A percentile compares a stretch with the other conserved stretches of the same genome.
phyloP scores from a whole-genome alignment of 2,329 filamentous ascomycete species.

The Xylaria sp. region DNA sequence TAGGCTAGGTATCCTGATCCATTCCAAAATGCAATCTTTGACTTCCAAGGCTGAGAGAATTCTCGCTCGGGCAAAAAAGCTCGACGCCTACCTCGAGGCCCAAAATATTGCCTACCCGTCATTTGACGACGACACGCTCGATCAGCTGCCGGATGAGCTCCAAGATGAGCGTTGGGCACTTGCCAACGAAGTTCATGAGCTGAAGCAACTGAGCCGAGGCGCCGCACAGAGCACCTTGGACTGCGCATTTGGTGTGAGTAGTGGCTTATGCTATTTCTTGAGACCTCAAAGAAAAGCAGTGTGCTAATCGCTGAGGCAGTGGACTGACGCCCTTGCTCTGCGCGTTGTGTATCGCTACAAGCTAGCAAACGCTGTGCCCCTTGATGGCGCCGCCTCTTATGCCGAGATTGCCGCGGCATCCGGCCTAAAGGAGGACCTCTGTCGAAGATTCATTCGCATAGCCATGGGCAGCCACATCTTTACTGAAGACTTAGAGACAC shows the following conservation, averaged over 20 bases:
- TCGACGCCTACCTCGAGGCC: constrained; percentile 32
- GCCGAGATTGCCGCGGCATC: constrained; percentile 31
- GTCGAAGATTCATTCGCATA: constrained; percentile 28
- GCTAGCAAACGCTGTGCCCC: constrained; percentile 31
- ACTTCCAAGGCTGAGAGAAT: constrained; percentile 33
- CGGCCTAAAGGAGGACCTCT: constrained; percentile 28
- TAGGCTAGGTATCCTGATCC: constrained; percentile 2
- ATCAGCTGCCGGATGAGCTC: constrained; percentile 30
- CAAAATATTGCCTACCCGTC: constrained; percentile 33
- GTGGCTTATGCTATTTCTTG: constrained; percentile 15
- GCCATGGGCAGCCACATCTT: constrained; percentile 34
- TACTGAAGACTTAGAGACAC: constrained; percentile 25
- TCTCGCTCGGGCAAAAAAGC: constrained; percentile 32
- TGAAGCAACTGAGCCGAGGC: constrained; percentile 35
- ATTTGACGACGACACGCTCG: constrained; percentile 35
- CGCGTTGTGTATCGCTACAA: constrained; percentile 36
- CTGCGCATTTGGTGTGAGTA: constrained; percentile 29
- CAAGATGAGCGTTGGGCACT: constrained; percentile 35
- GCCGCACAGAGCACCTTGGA: constrained; percentile 26
- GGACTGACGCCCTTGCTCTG: constrained; percentile 26
- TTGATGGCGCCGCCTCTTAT: constrained; percentile 30
- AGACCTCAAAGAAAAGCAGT: not conserved
- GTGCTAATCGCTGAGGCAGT: constrained; percentile 26
- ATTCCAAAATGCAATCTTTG: constrained; percentile 31
- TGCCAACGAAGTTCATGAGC: constrained; percentile 20